Conservation (phyloP, 116 monocot genomes). For the Phalaenopsis hybrid region DNA sequence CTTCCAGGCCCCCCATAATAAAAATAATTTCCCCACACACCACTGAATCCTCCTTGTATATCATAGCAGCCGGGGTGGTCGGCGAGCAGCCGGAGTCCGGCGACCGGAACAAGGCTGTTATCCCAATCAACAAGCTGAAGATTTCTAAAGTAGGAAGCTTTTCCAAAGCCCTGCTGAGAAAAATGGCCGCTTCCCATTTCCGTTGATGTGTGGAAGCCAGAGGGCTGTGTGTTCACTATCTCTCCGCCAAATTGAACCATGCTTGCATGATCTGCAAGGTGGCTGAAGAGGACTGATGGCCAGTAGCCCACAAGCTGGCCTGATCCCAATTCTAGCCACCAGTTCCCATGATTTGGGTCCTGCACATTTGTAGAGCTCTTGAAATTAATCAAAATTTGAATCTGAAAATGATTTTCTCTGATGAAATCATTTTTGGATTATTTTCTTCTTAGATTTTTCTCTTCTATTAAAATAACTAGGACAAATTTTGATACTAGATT, state of each 20-base stretch:
- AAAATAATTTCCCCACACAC: slow-evolving; percentile 72
- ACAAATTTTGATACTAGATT: too few species aligned
- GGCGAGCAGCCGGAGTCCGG: slow-evolving; percentile 42
- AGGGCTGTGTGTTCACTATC: slow-evolving; percentile 53
- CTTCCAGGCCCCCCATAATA: slow-evolving; percentile 83
- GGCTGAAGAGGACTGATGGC: slow-evolving; percentile 46
- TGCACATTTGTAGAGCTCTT: not conserved
- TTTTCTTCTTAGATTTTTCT: too few species aligned
- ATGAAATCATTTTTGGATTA: not conserved
- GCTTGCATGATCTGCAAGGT: slow-evolving; percentile 33
- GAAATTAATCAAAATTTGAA: not conserved
- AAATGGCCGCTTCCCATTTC: slow-evolving; percentile 86
- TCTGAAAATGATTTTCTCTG: not conserved
- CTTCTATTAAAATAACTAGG: too few species aligned
- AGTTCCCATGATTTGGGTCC: slow-evolving; percentile 52
- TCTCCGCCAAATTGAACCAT: slow-evolving; percentile 62
- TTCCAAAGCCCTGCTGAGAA: slow-evolving; percentile 42
- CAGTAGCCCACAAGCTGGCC: slow-evolving; percentile 45
- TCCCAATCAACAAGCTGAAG: slow-evolving; percentile 78
- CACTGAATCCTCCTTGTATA: slow-evolving; percentile 44
- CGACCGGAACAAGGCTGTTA: slow-evolving; percentile 53
- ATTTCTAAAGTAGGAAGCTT: slow-evolving; percentile 67
- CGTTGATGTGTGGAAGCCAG: slow-evolving; percentile 59
- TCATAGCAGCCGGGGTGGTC: slow-evolving; percentile 68
- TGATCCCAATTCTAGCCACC: slow-evolving; percentile 49